phyloP scores from a whole-genome alignment of 2,329 filamentous ascomycete species.

The Aurifilum marmelostoma region DNA sequence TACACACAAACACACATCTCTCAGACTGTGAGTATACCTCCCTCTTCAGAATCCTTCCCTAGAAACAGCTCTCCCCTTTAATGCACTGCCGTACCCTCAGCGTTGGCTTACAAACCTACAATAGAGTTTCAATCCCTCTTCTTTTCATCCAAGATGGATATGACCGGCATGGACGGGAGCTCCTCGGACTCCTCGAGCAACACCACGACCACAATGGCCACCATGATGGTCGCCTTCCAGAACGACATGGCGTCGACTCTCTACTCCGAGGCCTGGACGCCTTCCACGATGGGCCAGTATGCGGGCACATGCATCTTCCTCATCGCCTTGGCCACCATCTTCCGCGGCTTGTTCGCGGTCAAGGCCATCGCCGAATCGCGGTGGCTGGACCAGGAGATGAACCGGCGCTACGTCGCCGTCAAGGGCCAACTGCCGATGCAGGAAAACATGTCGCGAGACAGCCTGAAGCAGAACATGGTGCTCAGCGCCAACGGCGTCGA shows the following conservation, averaged over 20 bases:
- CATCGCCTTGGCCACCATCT: conserved; percentile 71
- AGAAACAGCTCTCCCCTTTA: background rate
- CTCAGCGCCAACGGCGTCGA: conserved; percentile 78
- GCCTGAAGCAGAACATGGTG: conserved; percentile 65
- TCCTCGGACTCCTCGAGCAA: conserved; percentile 28
- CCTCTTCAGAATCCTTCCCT: too few species aligned
- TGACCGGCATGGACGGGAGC: conserved; percentile 33
- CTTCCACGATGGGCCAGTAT: conserved; percentile 70
- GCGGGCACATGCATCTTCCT: conserved; percentile 92
- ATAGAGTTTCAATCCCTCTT: background rate
- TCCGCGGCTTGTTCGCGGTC: conserved; percentile 72
- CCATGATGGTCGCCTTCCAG: conserved; percentile 66
- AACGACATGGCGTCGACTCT: conserved; percentile 53
- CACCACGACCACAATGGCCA: conserved; percentile 37
- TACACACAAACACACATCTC: background rate
- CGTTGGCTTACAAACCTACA: background rate
- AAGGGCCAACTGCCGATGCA: conserved; percentile 63
- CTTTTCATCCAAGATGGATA: conserved; percentile 27
- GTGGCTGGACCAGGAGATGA: conserved; percentile 73
- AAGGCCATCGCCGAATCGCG: conserved; percentile 65
- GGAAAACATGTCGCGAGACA: conserved; percentile 61
- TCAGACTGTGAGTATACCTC: background rate
- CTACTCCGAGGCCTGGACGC: conserved; percentile 73
- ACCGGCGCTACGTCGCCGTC: conserved; percentile 77
- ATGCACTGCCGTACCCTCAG: background rate